A percentile compares a stretch with the other conserved stretches of the same genome.
These are phyloP conservation scores for Leptographium lundbergii DNA, from an alignment of 2,329 filamentous ascomycete species.

Conservation along the genomic window DNA sequence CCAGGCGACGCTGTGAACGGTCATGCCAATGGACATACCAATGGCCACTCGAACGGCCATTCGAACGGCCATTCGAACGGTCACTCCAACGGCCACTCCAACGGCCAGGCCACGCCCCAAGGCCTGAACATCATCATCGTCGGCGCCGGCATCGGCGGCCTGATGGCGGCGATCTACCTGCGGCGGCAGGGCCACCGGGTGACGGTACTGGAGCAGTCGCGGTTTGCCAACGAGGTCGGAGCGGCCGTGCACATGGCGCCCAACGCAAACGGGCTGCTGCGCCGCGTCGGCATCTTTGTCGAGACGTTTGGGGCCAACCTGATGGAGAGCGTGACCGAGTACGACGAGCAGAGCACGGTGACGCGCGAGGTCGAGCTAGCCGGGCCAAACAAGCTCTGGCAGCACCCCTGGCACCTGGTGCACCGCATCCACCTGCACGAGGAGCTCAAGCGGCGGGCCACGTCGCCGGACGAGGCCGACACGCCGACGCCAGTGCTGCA, in stretches of 20 bases:
- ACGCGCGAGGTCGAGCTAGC: conserved; percentile 19
- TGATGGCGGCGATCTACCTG: conserved; percentile 38
- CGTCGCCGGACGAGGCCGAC: conserved; percentile 19
- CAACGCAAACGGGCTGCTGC: conserved; percentile 46
- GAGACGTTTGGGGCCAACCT: conserved; percentile 24
- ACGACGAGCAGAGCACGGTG: not conserved
- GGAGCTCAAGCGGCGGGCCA: conserved; percentile 33
- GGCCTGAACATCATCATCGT: conserved; percentile 6
- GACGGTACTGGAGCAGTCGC: conserved; percentile 36
- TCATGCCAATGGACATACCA: not conserved
- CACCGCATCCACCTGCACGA: conserved; percentile 42
- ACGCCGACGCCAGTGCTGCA: conserved; percentile 22
- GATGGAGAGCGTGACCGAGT: conserved; percentile 11
- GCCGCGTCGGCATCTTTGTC: conserved; percentile 23
- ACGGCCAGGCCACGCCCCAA: not conserved
- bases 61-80: not conserved
- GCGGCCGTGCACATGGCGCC: conserved; percentile 44
- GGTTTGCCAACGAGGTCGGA: conserved; percentile 39
- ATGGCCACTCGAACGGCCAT: not conserved
- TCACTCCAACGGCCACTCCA: not conserved
- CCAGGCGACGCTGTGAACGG: not conserved
- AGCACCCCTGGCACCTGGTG: conserved; percentile 36
- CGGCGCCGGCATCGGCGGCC: conserved; percentile 34
- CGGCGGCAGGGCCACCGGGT: conserved; percentile 39
- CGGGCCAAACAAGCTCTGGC: conserved; percentile 29